These are phyloP conservation scores for Chytriomyces confervae DNA, from an alignment of 192 early-diverging fungal genomes.

Conservation along the genomic window DNA sequence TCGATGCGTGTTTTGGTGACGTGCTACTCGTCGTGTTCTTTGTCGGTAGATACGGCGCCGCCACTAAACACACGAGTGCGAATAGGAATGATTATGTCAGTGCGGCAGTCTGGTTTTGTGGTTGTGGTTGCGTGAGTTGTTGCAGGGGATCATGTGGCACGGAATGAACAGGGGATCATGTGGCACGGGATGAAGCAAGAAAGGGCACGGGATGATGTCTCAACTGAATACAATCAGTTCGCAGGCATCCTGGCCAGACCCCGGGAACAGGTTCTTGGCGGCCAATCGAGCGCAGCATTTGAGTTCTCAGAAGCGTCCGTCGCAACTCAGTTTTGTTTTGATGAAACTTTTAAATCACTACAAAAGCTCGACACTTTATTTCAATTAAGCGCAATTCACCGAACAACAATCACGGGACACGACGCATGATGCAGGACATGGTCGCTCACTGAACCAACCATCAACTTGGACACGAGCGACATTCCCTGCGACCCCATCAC, in stretches of 20 bases:
- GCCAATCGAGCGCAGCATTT: background rate
- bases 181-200: too few species aligned
- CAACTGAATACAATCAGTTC: background rate
- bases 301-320: background rate
- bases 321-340: background rate
- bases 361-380: too few species aligned
- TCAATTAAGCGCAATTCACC: background rate
- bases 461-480: slow-evolving; percentile 1
- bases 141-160: background rate
- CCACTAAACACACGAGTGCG: background rate
- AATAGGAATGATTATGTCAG: background rate
- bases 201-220: too few species aligned
- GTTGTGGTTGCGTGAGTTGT: background rate
- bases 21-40: background rate
- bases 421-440: slow-evolving; percentile 7
- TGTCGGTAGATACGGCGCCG: background rate
- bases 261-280: background rate
- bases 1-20: background rate
- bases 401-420: slow-evolving; percentile 5
- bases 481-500: slow-evolving; percentile 8
- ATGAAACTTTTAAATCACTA: background rate
- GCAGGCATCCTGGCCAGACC: too few species aligned
- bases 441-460: slow-evolving; percentile 4
- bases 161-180: background rate
- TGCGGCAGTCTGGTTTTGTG: background rate